Base-by-base conservation (phyloP, 352 stramenopile species). In the Phytophthora nicotianae region DNA sequence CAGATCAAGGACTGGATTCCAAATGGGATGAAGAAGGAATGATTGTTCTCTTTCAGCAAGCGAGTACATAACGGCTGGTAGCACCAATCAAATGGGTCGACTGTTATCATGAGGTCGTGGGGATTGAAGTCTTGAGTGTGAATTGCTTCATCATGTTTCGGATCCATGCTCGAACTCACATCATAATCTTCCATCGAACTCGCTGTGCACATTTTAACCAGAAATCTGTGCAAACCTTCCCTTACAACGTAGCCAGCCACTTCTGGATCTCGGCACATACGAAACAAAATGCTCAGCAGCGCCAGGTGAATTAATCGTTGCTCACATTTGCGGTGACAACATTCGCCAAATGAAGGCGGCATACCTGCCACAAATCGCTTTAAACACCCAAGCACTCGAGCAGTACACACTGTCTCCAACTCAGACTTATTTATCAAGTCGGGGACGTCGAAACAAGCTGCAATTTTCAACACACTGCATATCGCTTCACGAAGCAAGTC, bases 51-150 rank as follows among this genome's bases (percentile, higher is more conserved):
- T 46, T 64, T 50, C 9, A 50, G 16, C 51, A 77, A 58, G 14
- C 32, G 47, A 40, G 23, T 58, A 16, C 65, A 86, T 16, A 77
- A 47, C 17, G 72, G 38, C 14, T 75, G 59, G 29, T 71, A 81
- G 40, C 70, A 77, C 82, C 82, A 91, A 55, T 91, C 74, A 20
- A 90, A 89, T 4, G 80, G 70, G 37, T 90, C 82, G 4, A 91
- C 52, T 0, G 60, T 41, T 9, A 88, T 45, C 37, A 85, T 50
- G 5, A 82, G 27, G 33, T 91, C 82, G 1, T 59, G 21, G 7
- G 67, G 56, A 16, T 89, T 70, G 40, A 71, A 56, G 45, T 35
- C 11, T 37, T 58, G 43, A 5, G 6, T 47, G 16, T 43, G 20
- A 45, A 0, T 23, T 40, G 24, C 17, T 21, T 27, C 26, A 10